Evolutionary conservation across 208 protist species (phyloP).

Genomic region (Wallacemonas sp.): DNA sequence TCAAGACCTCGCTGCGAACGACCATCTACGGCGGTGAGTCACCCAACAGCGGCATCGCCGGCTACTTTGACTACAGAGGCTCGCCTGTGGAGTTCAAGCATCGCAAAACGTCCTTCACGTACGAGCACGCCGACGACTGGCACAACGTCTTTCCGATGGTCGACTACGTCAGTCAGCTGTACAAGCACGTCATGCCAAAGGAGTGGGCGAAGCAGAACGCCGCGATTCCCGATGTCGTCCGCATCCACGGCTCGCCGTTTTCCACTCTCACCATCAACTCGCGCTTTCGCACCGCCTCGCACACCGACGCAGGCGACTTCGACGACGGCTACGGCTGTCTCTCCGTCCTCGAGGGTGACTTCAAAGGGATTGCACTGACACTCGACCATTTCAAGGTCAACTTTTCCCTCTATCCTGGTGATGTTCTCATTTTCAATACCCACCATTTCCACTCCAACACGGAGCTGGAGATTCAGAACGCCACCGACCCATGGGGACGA

Average conservation of each 20-base stretch:
- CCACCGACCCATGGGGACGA: slow-evolving; percentile 52
- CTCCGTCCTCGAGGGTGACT: slow-evolving; percentile 83
- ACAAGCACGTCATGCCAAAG: slow-evolving; percentile 60
- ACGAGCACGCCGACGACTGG: slow-evolving; percentile 69
- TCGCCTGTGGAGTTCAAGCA: slow-evolving; percentile 84
- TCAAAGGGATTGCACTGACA: slow-evolving; percentile 70
- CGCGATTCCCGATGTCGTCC: slow-evolving; percentile 86
- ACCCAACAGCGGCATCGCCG: slow-evolving; percentile 87
- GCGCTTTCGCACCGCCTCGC: slow-evolving; percentile 85
- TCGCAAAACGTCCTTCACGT: slow-evolving; percentile 88
- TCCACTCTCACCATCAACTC: slow-evolving; percentile 92
- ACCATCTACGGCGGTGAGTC: slow-evolving; percentile 80
- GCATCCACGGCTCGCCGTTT: slow-evolving; percentile 87
- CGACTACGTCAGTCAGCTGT: slow-evolving; percentile 87
- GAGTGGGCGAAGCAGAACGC: slow-evolving; percentile 74
- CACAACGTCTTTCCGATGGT: slow-evolving; percentile 83
- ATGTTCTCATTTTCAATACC: slow-evolving; percentile 91
- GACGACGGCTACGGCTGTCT: slow-evolving; percentile 88
- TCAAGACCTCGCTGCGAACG: slow-evolving; percentile 62
- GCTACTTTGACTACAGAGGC: slow-evolving; percentile 90
- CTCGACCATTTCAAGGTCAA: slow-evolving; percentile 80
- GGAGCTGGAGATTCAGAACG: slow-evolving; percentile 61
- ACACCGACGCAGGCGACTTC: slow-evolving; percentile 92
- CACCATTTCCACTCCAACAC: slow-evolving; percentile 93
- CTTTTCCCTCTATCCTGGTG: slow-evolving; percentile 71